Conservation (phyloP, 2,329 filamentous ascomycete species). For the Acarospora socialis region DNA sequence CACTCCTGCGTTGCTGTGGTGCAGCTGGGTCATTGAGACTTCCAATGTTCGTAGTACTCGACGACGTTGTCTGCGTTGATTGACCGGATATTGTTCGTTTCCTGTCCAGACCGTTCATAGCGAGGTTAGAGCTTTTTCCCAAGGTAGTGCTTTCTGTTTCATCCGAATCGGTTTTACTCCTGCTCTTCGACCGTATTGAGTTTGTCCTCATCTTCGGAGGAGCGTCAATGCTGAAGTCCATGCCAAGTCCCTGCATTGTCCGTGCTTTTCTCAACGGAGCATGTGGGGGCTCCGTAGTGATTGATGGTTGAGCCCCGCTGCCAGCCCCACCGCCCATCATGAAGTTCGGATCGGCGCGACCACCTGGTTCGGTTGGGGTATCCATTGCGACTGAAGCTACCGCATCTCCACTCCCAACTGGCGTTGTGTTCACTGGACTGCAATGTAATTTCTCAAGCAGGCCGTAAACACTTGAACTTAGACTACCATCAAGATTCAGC, state of each 20-base stretch:
- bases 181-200: conserved; percentile 27
- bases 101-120: conserved; percentile 44
- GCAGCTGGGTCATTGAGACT: conserved; percentile 46
- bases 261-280: conserved; percentile 31
- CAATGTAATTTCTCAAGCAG: conserved; percentile 36
- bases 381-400: conserved; percentile 43
- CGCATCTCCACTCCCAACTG: conserved; percentile 17
- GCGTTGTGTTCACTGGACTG: conserved; percentile 28
- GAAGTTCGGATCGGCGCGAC: conserved; percentile 28
- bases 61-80: conserved; percentile 16
- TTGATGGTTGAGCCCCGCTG: conserved; percentile 20
- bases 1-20: conserved; percentile 56
- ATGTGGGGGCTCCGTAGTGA: conserved; percentile 30
- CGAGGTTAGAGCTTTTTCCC: conserved; percentile 20
- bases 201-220: conserved; percentile 51
- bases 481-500: conserved; percentile 18
- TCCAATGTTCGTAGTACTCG: background rate
- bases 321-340: conserved; percentile 32
- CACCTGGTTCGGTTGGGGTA: conserved; percentile 43
- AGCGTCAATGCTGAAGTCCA: conserved; percentile 37
- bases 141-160: conserved; percentile 25
- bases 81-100: conserved; percentile 92
- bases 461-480: conserved; percentile 28
- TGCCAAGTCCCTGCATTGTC: conserved; percentile 28
- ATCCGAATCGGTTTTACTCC: conserved; percentile 25